Base-by-base conservation (phyloP, 1,139 yeast species). In the Pichia sp. region DNA sequence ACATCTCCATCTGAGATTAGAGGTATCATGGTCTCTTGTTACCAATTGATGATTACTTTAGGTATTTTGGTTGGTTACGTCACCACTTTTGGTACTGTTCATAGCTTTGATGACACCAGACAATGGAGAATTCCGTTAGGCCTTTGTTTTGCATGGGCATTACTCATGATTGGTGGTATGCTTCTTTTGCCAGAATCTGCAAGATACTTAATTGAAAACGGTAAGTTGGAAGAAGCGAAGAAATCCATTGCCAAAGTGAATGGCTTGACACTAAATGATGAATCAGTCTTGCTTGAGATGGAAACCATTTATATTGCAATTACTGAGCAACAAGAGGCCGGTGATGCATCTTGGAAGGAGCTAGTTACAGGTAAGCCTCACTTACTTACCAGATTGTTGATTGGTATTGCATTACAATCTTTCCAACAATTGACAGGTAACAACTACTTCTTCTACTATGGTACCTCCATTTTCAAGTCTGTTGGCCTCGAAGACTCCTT, bases 361-460 rank as follows among this genome's bases (percentile, higher is more conserved):
- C 64, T 81, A 44, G 47, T 78, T 51, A 66, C 71, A 34, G 84
- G 84, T 56, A 70, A 73, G 57, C 86, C 84, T 50, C 71, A 68
- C 59, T 67, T 78, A 43, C 65, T 78, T 48, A 69, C 67, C 60
- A 70, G 93, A 64, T 67, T 79, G 14, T 25, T 77, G 16, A 64
- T 76, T 55, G 93, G 93, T 54, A 62, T 77, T 43, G 58, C 74
- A 59, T 60, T 81, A 46, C 83, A 77, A 67, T 68, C 79, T 19
- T 63, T 81, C 51, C 91, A 81, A 63, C 91, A 82, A 62, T 69
- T 81, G 50, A 77, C 86, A 42, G 91, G 91, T 69, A 74, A 76
- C 56, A 81, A 81, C 64, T 82, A 79, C 61, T 80, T 82, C 65
- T 81, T 82, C 69, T 81, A 80, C 66, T 81, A 80, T 50, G 86